Evolutionary conservation across 192 early-diverging fungal species (phyloP).

Genomic region (Coemansia sp.): DNA sequence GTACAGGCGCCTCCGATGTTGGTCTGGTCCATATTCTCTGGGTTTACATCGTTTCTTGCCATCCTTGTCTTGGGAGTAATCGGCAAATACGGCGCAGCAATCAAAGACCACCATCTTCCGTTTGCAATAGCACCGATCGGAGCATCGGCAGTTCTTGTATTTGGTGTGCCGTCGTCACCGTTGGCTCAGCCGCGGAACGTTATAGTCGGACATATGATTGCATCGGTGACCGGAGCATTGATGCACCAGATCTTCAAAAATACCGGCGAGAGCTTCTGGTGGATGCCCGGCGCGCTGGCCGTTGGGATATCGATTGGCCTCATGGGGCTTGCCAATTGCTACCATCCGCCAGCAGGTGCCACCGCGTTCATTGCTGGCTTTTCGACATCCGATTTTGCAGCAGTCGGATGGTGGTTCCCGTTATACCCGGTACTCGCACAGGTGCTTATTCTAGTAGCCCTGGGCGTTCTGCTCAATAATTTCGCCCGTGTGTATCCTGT

Average conservation of each 20-base stretch:
- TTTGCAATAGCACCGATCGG: constrained; percentile 49
- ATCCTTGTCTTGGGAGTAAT: constrained; percentile 39
- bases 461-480: constrained; percentile 45
- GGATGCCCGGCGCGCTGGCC: constrained; percentile 45
- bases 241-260: constrained; percentile 40
- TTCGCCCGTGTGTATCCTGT: constrained; percentile 37
- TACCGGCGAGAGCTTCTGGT: constrained; percentile 26
- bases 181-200: constrained; percentile 52
- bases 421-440: constrained; percentile 48
- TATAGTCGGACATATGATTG: constrained; percentile 36
- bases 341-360: constrained; percentile 52
- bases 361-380: constrained; percentile 44
- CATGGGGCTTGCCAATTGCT: constrained; percentile 50
- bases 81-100: constrained; percentile 40
- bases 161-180: constrained; percentile 39
- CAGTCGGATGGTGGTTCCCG: constrained; percentile 50
- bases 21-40: constrained; percentile 35
- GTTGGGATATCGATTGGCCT: constrained; percentile 40
- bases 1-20: constrained; percentile 28
- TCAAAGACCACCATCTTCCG: constrained; percentile 43
- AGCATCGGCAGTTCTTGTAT: constrained; percentile 47
- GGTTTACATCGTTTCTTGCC: constrained; percentile 37
- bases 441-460: constrained; percentile 31
- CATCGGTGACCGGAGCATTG: constrained; percentile 37
- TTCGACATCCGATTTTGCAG: constrained; percentile 23